Base-by-base conservation (phyloP, 1,284 basidiomycete species). In the Fistulina hepatica region DNA sequence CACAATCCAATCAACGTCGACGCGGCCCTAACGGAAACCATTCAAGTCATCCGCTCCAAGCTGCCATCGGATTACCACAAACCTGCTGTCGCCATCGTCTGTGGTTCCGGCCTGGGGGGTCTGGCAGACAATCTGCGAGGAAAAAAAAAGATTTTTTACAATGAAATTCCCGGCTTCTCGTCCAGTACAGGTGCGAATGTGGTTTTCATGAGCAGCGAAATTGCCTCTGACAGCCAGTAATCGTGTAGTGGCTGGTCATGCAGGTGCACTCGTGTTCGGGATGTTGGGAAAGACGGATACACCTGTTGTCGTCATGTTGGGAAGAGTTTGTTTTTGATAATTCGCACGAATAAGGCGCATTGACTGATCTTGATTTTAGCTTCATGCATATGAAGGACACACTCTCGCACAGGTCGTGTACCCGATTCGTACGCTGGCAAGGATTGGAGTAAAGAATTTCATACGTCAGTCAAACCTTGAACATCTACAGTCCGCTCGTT, bases 331-430 rank as follows among this genome's bases (percentile, higher is more conserved):
- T 58, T 17, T 10, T 12, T 34, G 21, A 34, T 16, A 15, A 15
- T 21, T 31, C 20, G 21, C 26, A 11, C 19, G 11, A 9, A 12
- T 31, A 20, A 15, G 9, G 21, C 40, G 26, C 30, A 20, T 30
- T 40, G 13, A 46, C 42, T 50, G 45, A 50, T 10, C 7, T 13
- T 24, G 11, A 23, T 22, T 48, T 2, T n/a, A 82, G 83, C 84
- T 90, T 48, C 85, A 90, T 55, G 69, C 76, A 4, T 91, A 90
- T 49, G 85, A 91, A 58, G 86, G 85, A 4, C 76, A 88, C 49
- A 55, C 64, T 15, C 60, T 86, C 19, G 57, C 67, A 4, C 71
- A 71, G 4, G 77, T 85, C 12, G 73, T 79, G 7, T 89, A 82
- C 51, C 85, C 84, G 7, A 76, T 90, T 35, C 70, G 85, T 28